Evolutionary conservation across 345 rosid species (phyloP).

Genomic region (Pistacia vera): DNA sequence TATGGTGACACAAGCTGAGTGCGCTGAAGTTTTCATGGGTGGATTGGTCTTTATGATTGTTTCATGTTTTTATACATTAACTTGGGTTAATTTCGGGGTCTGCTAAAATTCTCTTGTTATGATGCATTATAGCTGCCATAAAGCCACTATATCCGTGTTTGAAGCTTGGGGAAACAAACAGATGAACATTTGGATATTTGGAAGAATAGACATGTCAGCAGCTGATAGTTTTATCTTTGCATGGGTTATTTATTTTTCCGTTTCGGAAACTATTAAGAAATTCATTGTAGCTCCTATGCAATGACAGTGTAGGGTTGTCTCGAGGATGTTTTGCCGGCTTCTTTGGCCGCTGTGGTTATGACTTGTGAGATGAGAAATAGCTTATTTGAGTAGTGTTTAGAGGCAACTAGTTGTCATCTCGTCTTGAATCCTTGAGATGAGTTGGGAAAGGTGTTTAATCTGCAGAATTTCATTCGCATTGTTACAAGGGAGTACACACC

Average conservation of each 20-base stretch:
- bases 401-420: background rate
- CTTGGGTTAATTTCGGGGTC: background rate
- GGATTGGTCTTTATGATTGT: background rate
- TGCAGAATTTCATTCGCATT: too few species aligned
- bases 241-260: too few species aligned
- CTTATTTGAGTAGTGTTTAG: background rate
- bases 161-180: background rate
- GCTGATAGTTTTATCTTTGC: background rate
- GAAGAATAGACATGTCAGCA: background rate
- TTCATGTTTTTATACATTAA: background rate
- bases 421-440: too few species aligned
- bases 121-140: background rate
- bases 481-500: too few species aligned
- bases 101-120: background rate
- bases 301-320: background rate
- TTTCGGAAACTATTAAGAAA: background rate
- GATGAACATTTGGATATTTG: background rate
- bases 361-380: constrained; percentile 6
- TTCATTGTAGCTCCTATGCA: background rate
- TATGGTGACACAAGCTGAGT: background rate
- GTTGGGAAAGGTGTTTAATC: too few species aligned
- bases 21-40: background rate
- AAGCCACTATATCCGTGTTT: background rate
- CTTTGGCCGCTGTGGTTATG: background rate
- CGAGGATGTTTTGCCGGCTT: background rate